A percentile compares a stretch with the other conserved stretches of the same genome.
Evolutionary conservation across 768 basidiomycete genomes (phyloP).

Genomic region (Pholiota microspora): DNA sequence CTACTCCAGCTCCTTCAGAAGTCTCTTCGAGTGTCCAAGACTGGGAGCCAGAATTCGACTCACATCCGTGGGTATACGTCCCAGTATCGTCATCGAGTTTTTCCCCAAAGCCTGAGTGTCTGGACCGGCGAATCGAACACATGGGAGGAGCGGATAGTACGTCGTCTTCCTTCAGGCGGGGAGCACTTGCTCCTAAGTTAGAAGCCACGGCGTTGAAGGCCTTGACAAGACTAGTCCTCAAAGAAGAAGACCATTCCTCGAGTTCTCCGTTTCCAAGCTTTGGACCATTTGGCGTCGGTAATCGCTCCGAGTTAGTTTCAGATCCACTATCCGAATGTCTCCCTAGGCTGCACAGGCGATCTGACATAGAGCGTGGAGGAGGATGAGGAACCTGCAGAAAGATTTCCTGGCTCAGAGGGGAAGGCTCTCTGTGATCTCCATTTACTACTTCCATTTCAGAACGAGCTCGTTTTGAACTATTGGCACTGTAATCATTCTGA

Average conservation of each 20-base stretch:
- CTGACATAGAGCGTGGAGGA: constrained; percentile 16
- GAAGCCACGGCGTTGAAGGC: constrained; percentile 50
- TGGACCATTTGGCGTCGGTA: constrained; percentile 29
- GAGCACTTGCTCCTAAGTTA: constrained; percentile 26
- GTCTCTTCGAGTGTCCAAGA: constrained; percentile 41
- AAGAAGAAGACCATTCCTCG: constrained; percentile 19
- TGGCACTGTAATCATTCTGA: no score
- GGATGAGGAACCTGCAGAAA: neutral
- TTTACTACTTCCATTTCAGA: neutral
- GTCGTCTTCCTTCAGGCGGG: constrained; percentile 18
- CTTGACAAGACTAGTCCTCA: constrained; percentile 32
- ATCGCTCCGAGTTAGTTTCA: constrained; percentile 15
- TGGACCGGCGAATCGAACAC: constrained; percentile 18
- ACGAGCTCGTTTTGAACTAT: neutral
- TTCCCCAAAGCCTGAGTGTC: constrained; percentile 7
- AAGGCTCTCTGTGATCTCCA: neutral
- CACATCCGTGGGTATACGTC: constrained; percentile 5
- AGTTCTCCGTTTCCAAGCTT: constrained; percentile 7
- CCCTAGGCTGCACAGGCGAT: constrained; percentile 21
- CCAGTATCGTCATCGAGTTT: neutral
- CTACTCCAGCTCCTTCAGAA: constrained; percentile 34
- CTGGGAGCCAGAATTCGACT: constrained; percentile 23
- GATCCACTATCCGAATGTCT: constrained; percentile 13
- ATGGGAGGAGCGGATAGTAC: constrained; percentile 23
- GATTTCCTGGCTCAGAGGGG: neutral